phyloP scores from a whole-genome alignment of 192 early-diverging fungal species.

The Neocallimastix lanati region DNA sequence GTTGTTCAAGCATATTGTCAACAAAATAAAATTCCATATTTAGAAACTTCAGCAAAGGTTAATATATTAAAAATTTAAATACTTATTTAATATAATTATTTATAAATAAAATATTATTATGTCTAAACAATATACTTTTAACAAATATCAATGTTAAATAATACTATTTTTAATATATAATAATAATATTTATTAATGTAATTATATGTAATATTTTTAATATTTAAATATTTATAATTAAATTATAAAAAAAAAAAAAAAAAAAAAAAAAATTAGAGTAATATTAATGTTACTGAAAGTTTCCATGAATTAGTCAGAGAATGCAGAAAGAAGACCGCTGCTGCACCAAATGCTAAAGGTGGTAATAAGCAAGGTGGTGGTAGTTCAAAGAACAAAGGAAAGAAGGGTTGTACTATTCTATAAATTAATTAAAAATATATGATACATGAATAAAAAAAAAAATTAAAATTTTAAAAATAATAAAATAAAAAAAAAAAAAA shows the following conservation, averaged over 20 bases:
- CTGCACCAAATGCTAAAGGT: slow-evolving; percentile 1
- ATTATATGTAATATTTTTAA: too few relatives aligned
- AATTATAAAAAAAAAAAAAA: too few relatives aligned
- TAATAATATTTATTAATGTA: too few relatives aligned
- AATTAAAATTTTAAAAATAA: too few relatives aligned
- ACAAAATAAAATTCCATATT: slow-evolving; percentile 23
- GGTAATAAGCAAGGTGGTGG: neutral
- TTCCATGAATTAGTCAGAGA: slow-evolving; percentile 33
- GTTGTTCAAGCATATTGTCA: slow-evolving; percentile 12
- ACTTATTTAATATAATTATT: too few relatives aligned
- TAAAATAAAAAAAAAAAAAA: too few relatives aligned
- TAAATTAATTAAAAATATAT: neutral
- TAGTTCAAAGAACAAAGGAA: neutral
- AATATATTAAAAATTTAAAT: neutral
- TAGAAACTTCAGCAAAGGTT: slow-evolving; percentile 37
- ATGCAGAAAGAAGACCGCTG: slow-evolving; percentile 11
- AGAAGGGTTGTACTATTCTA: slow-evolving; percentile 1
- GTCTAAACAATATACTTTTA: too few relatives aligned
- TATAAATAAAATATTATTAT: too few relatives aligned
- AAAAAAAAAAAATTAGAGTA: slow-evolving; percentile 11
- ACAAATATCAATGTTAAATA: too few relatives aligned
- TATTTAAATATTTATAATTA: too few relatives aligned
- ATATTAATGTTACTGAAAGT: slow-evolving; percentile 29
- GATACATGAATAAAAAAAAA: too few relatives aligned
- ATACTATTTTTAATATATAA: too few relatives aligned